Evolutionary conservation across 306 rosid species (phyloP).

Genomic region (Castanopsis chinensis): DNA sequence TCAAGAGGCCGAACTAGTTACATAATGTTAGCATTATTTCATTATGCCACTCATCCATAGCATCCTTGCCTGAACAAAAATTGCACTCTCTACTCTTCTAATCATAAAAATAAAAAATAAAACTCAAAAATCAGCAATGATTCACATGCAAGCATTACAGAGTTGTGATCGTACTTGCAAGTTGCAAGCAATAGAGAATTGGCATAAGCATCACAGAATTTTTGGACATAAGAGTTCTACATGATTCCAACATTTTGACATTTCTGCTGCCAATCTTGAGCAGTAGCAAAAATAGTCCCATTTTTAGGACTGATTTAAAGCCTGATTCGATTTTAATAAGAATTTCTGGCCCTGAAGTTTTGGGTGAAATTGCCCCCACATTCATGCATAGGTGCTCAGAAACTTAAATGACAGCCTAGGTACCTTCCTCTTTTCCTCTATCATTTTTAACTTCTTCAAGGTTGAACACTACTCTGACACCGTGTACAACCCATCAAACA

Average conservation of each 20-base stretch:
- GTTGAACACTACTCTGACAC: background rate
- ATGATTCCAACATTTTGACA: background rate
- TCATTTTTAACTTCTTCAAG: background rate
- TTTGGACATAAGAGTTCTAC: background rate
- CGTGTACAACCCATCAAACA: background rate
- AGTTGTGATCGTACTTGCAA: background rate
- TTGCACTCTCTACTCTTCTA: background rate
- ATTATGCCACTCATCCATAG: background rate
- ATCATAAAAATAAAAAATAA: background rate
- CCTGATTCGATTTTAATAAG: background rate
- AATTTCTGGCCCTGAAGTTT: background rate
- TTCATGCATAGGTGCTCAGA: background rate
- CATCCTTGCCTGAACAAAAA: background rate
- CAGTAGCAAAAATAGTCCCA: background rate
- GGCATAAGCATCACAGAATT: background rate
- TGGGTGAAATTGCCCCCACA: background rate
- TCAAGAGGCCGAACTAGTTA: background rate
- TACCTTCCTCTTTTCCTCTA: background rate
- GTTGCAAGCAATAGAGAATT: background rate
- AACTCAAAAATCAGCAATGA: background rate
- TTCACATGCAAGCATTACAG: background rate
- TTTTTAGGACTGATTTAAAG: background rate
- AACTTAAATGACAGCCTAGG: background rate
- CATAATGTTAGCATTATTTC: background rate
- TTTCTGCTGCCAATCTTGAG: background rate